Conservation (phyloP, 768 basidiomycete species). For the Mycena rebaudengoi region DNA sequence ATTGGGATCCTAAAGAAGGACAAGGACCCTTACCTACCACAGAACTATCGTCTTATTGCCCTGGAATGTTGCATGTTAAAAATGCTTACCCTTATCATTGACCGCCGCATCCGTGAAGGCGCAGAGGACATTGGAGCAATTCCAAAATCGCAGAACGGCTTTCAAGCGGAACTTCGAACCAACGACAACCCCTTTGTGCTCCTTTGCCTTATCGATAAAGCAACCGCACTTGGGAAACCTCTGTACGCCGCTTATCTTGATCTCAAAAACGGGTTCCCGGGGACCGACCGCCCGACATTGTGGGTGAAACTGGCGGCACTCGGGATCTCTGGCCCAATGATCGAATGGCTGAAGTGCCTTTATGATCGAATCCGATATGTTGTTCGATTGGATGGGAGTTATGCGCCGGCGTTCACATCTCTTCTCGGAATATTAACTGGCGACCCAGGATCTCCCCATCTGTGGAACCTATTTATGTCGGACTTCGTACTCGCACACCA, state of each 20-base stretch:
- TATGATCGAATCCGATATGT: background rate
- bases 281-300: background rate
- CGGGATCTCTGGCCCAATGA: background rate
- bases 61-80: slow-evolving; percentile 32
- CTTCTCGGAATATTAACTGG: slow-evolving; percentile 1
- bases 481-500: background rate
- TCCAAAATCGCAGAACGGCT: background rate
- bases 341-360: background rate
- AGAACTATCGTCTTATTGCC: slow-evolving; percentile 29
- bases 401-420: background rate
- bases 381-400: background rate
- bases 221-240: no score
- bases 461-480: slow-evolving; percentile 9
- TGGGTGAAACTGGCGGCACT: background rate
- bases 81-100: no score
- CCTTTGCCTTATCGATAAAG: no score
- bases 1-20: slow-evolving; percentile 24
- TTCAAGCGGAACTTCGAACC: background rate
- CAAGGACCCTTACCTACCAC: slow-evolving; percentile 7
- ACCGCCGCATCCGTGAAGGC: background rate
- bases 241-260: no score
- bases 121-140: background rate
- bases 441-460: no score
- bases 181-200: slow-evolving; percentile 2
- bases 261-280: slow-evolving; percentile 11